Percentiles rank a stretch among this genome's conserved stretches.
phyloP scores from a whole-genome alignment of 768 basidiomycete genomes.

The Tricholoma sp. region DNA sequence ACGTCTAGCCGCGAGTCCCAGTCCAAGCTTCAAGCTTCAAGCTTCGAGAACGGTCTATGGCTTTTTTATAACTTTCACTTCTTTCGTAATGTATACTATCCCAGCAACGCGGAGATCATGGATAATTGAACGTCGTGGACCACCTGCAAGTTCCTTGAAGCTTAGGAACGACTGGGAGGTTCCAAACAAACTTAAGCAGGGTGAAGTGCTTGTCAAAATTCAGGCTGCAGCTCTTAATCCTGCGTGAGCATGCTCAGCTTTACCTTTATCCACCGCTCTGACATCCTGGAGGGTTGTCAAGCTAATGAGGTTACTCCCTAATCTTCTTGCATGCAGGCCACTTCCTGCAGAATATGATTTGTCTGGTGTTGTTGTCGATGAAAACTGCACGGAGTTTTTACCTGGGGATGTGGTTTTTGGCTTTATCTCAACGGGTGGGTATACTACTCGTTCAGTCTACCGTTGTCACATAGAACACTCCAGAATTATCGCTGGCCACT shows the following conservation, averaged over 20 bases:
- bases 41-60: too few relatives aligned
- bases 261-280: neutral
- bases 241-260: slow-evolving; percentile 34
- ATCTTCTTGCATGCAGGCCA: slow-evolving; percentile 38
- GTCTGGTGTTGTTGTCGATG: slow-evolving; percentile 54
- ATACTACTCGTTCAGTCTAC: neutral
- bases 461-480: neutral
- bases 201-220: slow-evolving; percentile 31
- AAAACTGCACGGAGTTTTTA: slow-evolving; percentile 46
- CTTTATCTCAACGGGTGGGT: slow-evolving; percentile 34
- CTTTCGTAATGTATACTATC: slow-evolving; percentile 11
- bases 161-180: slow-evolving; percentile 34
- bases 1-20: too few relatives aligned
- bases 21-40: too few relatives aligned
- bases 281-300: slow-evolving; percentile 52
- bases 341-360: slow-evolving; percentile 57
- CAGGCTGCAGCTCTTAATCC: slow-evolving; percentile 61
- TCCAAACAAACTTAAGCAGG: slow-evolving; percentile 25
- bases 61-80: too few relatives aligned
- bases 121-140: slow-evolving; percentile 29
- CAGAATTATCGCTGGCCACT: slow-evolving; percentile 26
- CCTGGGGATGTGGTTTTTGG: slow-evolving; percentile 66
- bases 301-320: slow-evolving; percentile 44
- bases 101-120: slow-evolving; percentile 35
- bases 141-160: slow-evolving; percentile 27